phyloP scores from a whole-genome alignment of 345 rosid genomes.

The Lepidium aucheri region DNA sequence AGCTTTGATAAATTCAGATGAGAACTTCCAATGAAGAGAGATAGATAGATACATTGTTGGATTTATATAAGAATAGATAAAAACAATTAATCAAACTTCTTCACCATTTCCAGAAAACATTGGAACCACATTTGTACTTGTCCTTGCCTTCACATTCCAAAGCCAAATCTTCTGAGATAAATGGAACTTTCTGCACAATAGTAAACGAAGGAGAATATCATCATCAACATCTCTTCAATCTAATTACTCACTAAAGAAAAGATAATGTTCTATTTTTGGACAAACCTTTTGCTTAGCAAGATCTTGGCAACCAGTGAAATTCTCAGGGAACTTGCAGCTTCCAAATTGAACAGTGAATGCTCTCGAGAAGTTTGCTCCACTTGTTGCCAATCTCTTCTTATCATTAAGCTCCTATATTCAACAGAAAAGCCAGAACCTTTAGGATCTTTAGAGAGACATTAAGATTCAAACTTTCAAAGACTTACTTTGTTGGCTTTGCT shows the following conservation, averaged over 20 bases:
- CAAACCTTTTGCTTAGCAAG: constrained; percentile 95
- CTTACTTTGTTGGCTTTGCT: constrained; percentile 93
- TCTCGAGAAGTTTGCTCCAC: constrained; percentile 94
- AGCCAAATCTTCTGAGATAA: constrained; percentile 65
- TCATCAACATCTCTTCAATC: not conserved
- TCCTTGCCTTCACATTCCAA: constrained; percentile 95
- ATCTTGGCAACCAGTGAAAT: constrained; percentile 98
- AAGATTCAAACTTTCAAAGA: not conserved
- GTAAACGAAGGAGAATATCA: not conserved
- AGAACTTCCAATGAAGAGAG: not conserved
- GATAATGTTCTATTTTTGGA: not conserved
- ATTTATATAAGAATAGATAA: constrained; percentile 12
- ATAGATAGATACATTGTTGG: constrained; percentile 32
- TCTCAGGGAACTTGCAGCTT: constrained; percentile 93
- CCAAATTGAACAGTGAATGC: constrained; percentile 94
- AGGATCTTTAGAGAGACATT: not conserved
- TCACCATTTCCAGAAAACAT: constrained; percentile 99
- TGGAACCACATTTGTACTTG: constrained; percentile 97
- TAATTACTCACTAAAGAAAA: not conserved
- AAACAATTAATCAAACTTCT: not conserved
- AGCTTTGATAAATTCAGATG: constrained; percentile 11
- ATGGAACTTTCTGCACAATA: constrained; percentile 81
- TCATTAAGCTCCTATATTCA: constrained; percentile 73
- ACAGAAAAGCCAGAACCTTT: not conserved
- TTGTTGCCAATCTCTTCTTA: constrained; percentile 92